Conservation (phyloP, 306 rosid species). For the Trifolium subterraneum region DNA sequence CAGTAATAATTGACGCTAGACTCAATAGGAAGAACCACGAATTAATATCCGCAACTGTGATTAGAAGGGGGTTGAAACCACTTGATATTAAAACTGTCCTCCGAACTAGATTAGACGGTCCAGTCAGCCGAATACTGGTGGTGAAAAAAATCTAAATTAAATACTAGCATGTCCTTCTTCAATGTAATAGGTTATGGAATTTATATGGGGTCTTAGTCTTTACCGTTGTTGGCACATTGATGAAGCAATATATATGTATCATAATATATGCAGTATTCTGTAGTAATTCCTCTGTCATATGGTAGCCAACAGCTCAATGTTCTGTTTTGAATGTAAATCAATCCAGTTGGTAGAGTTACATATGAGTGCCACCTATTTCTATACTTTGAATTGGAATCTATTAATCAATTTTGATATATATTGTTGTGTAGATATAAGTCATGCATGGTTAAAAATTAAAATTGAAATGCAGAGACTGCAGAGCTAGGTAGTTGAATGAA, state of each 20-base stretch:
- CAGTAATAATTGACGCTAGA: too few species aligned
- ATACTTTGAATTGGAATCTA: background rate
- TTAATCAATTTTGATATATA: background rate
- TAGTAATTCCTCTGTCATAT: conserved; percentile 2
- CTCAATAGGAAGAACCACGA: too few species aligned
- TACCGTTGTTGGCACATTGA: background rate
- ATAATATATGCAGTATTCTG: conserved; percentile 8
- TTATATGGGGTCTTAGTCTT: background rate
- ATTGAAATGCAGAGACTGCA: background rate
- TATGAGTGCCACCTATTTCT: conserved; percentile 3
- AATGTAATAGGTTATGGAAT: background rate
- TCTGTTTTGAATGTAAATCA: background rate
- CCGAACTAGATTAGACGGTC: too few species aligned
- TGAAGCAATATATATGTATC: background rate
- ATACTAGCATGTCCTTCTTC: background rate
- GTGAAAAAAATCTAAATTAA: conserved; percentile 3
- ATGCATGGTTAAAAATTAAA: conserved; percentile 1
- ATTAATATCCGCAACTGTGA: too few species aligned
- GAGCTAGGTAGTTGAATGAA: background rate
- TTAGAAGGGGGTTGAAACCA: too few species aligned
- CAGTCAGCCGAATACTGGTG: too few species aligned
- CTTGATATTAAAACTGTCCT: too few species aligned
- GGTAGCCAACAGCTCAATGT: background rate
- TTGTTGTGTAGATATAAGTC: background rate
- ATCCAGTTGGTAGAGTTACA: conserved; percentile 11